Evolutionary conservation across 169 alveolate genomes (phyloP), one percentile per base, ranked within the genome.

Genomic region (Neospora caninum): DNA sequence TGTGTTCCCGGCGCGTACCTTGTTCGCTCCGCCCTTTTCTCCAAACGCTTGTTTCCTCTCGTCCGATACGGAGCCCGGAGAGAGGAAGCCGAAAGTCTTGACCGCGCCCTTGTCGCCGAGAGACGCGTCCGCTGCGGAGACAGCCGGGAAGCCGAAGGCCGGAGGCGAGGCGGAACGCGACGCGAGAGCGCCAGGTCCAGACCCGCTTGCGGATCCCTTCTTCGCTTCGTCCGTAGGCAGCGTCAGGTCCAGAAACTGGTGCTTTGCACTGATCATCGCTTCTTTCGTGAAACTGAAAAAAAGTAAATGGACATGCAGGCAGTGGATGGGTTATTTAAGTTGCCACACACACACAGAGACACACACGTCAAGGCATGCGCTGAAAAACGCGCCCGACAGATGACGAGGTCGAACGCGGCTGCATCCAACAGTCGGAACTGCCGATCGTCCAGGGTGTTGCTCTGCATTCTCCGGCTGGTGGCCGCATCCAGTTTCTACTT

Each of bases 221-320:
- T 54, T 58, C 73, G 94, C 83, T 20, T 25, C 82, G 4, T 39
- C 93, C 25, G 93, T 91, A 20, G 95, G 95, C 7, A 93, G 39
- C 78, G 95, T 93, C 87, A 93, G 70, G 70, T 94, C 94, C 31
- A 84, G 89, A 80, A 94, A 94, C 53, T 94, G 94, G 86, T 94
- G 95, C 92, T 86, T 88, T n/a, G 95, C 94, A 49, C 93, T 83
- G 20, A 94, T 88, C 95, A 94, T 94, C 88, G 94, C 95, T 82
- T 94, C 95, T 45, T 94, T 94, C 34, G 95, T 94, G 95, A 94
- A 94, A 36, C 95, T 94, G 94, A 45, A 67, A 88, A 58, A 94
- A 7, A n/a, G n/a, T n/a, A n/a, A n/a, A n/a, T n/a, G n/a, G n/a
- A n/a, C n/a, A n/a, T n/a, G n/a, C n/a, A n/a, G n/a, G n/a, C n/a